Percentiles rank a stretch among this genome's conserved stretches.
phyloP scores from a whole-genome alignment of 768 basidiomycete species.

The Galerina sulciceps region DNA sequence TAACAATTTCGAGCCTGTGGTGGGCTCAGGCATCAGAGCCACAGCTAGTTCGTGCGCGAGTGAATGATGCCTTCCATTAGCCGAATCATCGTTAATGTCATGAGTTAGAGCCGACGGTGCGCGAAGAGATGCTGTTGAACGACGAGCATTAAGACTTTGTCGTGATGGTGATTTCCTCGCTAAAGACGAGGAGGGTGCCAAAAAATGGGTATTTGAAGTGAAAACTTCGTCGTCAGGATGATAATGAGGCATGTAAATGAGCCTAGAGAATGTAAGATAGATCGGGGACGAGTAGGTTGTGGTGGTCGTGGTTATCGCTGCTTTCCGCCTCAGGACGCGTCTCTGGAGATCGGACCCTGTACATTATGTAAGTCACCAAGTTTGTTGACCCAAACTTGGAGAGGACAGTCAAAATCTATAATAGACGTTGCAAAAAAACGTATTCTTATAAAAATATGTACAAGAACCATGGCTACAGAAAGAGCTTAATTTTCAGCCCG shows the following conservation, averaged over 20 bases:
- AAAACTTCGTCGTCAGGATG: conserved; percentile 34
- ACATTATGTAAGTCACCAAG: conserved; percentile 18
- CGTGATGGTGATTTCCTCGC: conserved; percentile 38
- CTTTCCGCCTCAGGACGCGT: conserved; percentile 3
- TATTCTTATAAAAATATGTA: conserved; percentile 1
- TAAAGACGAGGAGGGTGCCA: conserved; percentile 31
- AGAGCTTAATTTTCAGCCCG: background rate
- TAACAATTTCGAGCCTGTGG: conserved; percentile 72
- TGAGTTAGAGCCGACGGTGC: conserved; percentile 40
- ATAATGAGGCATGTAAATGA: conserved; percentile 35
- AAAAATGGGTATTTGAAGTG: conserved; percentile 33
- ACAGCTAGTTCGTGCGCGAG: conserved; percentile 88
- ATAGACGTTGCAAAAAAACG: too few relatives aligned
- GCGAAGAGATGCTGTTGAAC: conserved; percentile 57
- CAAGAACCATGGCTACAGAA: background rate
- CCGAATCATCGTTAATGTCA: conserved; percentile 43
- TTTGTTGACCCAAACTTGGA: too few relatives aligned
- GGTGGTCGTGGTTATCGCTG: conserved; percentile 18
- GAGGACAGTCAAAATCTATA: too few relatives aligned
- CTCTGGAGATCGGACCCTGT: conserved; percentile 4
- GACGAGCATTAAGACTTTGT: conserved; percentile 40
- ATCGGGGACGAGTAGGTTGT: background rate
- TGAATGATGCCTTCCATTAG: conserved; percentile 53
- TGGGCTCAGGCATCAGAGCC: conserved; percentile 88
- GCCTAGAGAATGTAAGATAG: conserved; percentile 13